These are phyloP conservation scores for Gentiana macrophylla DNA, from an alignment of 257 asterid genomes.

Conservation along the genomic window DNA sequence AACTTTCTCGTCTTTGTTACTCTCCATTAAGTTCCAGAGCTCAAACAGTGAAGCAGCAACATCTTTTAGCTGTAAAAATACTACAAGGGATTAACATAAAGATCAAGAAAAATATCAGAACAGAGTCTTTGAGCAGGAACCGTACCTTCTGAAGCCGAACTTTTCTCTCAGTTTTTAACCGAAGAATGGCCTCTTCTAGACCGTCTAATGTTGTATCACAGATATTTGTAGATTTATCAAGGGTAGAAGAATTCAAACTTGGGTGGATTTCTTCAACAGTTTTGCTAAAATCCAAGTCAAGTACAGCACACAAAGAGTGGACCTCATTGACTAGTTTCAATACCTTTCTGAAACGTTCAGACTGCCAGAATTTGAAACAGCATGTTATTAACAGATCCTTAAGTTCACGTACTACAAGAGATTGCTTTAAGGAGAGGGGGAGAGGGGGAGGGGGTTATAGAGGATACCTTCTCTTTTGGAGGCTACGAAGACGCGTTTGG, in stretches of 20 bases:
- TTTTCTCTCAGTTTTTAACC: conserved; percentile 64
- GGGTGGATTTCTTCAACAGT: conserved; percentile 81
- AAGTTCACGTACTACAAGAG: not conserved
- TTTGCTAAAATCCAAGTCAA: conserved; percentile 68
- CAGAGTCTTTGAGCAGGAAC: conserved; percentile 6
- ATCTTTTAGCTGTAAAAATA: conserved; percentile 64
- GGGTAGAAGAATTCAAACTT: conserved; percentile 54
- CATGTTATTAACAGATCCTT: too few relatives aligned
- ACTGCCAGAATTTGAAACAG: conserved; percentile 26
- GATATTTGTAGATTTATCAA: conserved; percentile 62
- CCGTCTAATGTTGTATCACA: conserved; percentile 73
- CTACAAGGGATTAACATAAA: conserved; percentile 16
- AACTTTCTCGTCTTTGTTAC: conserved; percentile 47
- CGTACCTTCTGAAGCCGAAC: conserved; percentile 77
- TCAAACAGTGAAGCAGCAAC: conserved; percentile 56
- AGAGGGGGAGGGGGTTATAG: not conserved
- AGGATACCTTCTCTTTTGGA: conserved; percentile 80
- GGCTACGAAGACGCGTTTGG: conserved; percentile 60
- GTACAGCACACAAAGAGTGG: conserved; percentile 69
- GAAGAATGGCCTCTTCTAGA: conserved; percentile 54
- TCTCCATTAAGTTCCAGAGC: conserved; percentile 91
- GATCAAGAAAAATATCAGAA: conserved; percentile 4
- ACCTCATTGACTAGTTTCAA: conserved; percentile 74
- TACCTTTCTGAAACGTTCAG: conserved; percentile 74
- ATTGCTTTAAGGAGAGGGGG: not conserved